Evolutionary conservation across 768 basidiomycete genomes (phyloP).

Genomic region (Heimioporus sp.): DNA sequence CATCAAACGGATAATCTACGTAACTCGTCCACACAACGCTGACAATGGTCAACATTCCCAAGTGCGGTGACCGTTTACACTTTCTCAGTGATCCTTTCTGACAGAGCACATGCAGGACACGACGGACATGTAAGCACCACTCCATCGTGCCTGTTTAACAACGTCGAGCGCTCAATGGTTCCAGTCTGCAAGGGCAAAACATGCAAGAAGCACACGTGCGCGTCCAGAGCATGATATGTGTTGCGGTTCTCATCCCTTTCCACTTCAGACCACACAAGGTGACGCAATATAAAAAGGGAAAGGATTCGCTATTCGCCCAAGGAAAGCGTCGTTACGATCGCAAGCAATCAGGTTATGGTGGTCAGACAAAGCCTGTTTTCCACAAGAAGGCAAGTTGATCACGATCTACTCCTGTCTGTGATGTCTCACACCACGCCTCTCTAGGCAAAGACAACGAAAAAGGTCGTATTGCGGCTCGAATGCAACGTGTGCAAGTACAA

Average conservation of each 20-base stretch:
- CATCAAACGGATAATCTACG: conserved; percentile 10
- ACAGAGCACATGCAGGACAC: conserved; percentile 57
- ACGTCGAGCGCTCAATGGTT: conserved; percentile 5
- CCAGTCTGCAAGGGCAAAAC: conserved; percentile 93
- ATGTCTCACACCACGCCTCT: not conserved
- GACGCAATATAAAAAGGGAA: conserved; percentile 99
- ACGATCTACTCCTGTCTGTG: not conserved
- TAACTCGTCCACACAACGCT: conserved; percentile 25
- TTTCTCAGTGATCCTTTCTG: conserved; percentile 10
- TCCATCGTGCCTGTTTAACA: not conserved
- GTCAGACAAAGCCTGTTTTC: conserved; percentile 99
- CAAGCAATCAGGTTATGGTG: conserved; percentile 98
- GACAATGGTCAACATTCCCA: conserved; percentile 92
- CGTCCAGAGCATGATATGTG: conserved; percentile 4
- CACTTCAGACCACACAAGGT: conserved; percentile 91
- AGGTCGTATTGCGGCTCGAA: conserved; percentile 96
- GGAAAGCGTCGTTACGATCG: conserved; percentile 99
- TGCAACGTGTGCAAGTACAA: conserved; percentile 99
- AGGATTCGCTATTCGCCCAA: conserved; percentile 96
- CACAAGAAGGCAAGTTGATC: conserved; percentile 82
- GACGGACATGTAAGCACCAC: conserved; percentile 83
- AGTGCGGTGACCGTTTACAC: conserved; percentile 49
- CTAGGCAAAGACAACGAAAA: conserved; percentile 98
- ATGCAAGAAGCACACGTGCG: conserved; percentile 97
- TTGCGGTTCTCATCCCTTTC: not conserved